These are phyloP conservation scores for Guadua angustifolia DNA, from an alignment of 176 grass and related monocot genomes.

Conservation along the genomic window DNA sequence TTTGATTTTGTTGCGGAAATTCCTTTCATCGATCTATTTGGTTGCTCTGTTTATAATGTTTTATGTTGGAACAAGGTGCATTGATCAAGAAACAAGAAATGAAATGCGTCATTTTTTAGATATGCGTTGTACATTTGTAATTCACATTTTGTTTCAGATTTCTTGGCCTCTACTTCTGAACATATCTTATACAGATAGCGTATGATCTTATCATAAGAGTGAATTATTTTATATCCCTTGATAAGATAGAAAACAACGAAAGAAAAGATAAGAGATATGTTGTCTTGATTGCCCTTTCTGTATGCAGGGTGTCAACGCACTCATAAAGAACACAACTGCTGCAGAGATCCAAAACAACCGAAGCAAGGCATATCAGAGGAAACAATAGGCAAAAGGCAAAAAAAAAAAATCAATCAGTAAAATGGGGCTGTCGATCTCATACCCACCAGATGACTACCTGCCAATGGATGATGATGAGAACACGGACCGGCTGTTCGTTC, in stretches of 20 bases:
- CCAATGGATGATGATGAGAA: constrained; percentile 54
- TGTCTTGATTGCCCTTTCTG: neutral
- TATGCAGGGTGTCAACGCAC: neutral
- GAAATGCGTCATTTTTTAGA: neutral
- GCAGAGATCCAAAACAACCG: constrained; percentile 22
- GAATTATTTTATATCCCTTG: neutral
- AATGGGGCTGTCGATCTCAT: constrained; percentile 78
- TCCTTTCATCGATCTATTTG: neutral
- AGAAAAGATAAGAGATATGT: neutral
- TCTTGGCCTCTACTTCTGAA: neutral
- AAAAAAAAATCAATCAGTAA: constrained; percentile 23
- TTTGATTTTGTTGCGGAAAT: constrained; percentile 3
- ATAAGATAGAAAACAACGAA: neutral
- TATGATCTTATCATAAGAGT: constrained; percentile 13
- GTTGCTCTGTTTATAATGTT: neutral
- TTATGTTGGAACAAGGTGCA: neutral
- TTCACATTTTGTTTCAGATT: neutral
- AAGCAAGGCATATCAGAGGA: constrained; percentile 4
- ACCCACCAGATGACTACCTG: constrained; percentile 59
- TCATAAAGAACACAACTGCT: neutral
- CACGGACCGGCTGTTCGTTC: constrained; percentile 50
- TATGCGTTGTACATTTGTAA: neutral
- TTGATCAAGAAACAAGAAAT: constrained; percentile 15
- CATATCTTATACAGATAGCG: neutral
- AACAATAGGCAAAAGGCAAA: constrained; percentile 15